phyloP scores from a whole-genome alignment of 73 alveolate species.

The Loxodes magnus region DNA sequence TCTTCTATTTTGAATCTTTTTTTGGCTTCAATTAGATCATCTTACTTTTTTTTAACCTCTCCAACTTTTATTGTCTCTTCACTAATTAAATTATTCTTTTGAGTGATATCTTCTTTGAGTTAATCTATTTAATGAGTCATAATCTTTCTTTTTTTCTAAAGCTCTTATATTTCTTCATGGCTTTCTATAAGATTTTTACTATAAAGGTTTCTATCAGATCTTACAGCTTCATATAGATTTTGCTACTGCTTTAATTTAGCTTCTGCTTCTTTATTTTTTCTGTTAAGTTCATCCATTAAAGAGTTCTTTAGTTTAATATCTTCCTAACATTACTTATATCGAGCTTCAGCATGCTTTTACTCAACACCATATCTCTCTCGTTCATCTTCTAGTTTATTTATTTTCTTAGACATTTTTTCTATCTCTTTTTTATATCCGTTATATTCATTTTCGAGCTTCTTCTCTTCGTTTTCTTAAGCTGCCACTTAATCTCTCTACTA shows the following conservation, averaged over 20 bases:
- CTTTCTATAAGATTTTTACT: slow-evolving; percentile 92
- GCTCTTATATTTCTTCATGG: slow-evolving; percentile 83
- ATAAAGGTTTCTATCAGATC: slow-evolving; percentile 95
- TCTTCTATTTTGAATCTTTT: slow-evolving; percentile 16
- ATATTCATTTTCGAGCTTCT: slow-evolving; percentile 33
- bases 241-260: slow-evolving; percentile 88
- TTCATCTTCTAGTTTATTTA: slow-evolving; percentile 44
- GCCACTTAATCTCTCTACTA: slow-evolving; percentile 36
- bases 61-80: slow-evolving; percentile 58
- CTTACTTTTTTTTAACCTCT: slow-evolving; percentile 45
- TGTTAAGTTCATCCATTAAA: slow-evolving; percentile 78
- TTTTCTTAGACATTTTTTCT: slow-evolving; percentile 31
- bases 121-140: slow-evolving; percentile 67
- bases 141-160: slow-evolving; percentile 70
- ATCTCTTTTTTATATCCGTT: slow-evolving; percentile 38
- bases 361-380: slow-evolving; percentile 80
- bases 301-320: slow-evolving; percentile 81
- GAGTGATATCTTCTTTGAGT: slow-evolving; percentile 81
- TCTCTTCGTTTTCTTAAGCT: slow-evolving; percentile 33
- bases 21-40: slow-evolving; percentile 60
- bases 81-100: slow-evolving; percentile 65
- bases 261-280: slow-evolving; percentile 84
- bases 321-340: slow-evolving; percentile 65
- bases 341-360: slow-evolving; percentile 78
- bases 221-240: slow-evolving; percentile 97